Base-by-base conservation (phyloP, 148 eudicot species). In the Beta vulgaris region DNA sequence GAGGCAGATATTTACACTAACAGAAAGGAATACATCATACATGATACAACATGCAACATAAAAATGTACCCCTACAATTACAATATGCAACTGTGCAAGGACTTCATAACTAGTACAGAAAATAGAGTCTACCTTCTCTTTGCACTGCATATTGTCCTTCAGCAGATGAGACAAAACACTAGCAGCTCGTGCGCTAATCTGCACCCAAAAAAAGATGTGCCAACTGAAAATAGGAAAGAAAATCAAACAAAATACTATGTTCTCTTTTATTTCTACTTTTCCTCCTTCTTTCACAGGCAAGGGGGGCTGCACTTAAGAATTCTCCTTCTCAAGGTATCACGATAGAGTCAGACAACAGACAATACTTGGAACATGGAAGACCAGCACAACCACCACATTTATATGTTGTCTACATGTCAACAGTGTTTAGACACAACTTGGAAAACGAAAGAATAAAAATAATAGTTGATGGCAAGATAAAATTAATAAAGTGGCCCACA, bases 131-230 rank as follows among this genome's bases (percentile, higher is more conserved):
- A 95, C 98, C 91, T 48, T 87, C 78, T 95, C 98, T 81, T 95
- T 95, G 92, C 98, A 90, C 26, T 81, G 90, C 66, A 44, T 69
- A 76, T 95, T 95, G 78, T 88, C 96, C 86, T 86, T 89, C 84
- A 92, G 77, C 40, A 90, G 70, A 82, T 90, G 87, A 73, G 97
- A 85, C 57, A 90, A 88, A 65, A 92, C 90, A 84, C 96, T 90
- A 53, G 97, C 97, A 82, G 94, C 94, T 68, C 97, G 84, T 75
- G 91, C 82, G 80, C 94, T 88, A 66, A 86, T 88, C 97, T 92
- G 90, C 71, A 81, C 82, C 25, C 37, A 58, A 69, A 71, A 68
- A 77, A 61, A 21, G 29, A 61, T 69, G 69, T 54, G 68, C 46
- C 40, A 43, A 55, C 69, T 34, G 32, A 48, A n/a, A 65, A 60